These are phyloP conservation scores for Jatropha podagrica DNA, from an alignment of 441 rosid genomes.

Conservation along the genomic window DNA sequence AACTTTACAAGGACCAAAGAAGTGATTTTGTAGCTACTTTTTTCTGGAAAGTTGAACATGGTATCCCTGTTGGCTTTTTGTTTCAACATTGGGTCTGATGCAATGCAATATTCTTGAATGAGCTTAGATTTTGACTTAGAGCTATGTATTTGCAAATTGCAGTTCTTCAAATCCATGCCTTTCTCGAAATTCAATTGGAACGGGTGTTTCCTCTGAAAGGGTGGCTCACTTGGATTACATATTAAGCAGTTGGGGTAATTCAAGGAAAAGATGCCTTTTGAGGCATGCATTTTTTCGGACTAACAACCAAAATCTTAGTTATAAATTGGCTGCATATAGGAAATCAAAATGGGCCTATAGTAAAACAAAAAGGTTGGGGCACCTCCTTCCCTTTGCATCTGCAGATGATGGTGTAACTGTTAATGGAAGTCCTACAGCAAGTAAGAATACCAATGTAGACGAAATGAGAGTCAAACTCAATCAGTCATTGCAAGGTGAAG, in stretches of 20 bases:
- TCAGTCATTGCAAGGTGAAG: constrained; percentile 68
- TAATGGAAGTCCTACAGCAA: constrained; percentile 57
- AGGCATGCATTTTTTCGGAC: constrained; percentile 37
- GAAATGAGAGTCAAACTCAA: constrained; percentile 67
- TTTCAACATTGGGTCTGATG: neutral
- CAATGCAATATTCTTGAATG: neutral
- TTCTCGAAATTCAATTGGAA: constrained; percentile 42
- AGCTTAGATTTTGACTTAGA: constrained; percentile 14
- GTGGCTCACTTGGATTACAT: constrained; percentile 37
- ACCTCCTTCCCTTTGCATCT: constrained; percentile 50
- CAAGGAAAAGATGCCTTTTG: constrained; percentile 42
- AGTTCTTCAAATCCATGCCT: constrained; percentile 53
- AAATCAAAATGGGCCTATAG: constrained; percentile 25
- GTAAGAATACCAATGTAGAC: constrained; percentile 57
- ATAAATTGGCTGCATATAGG: constrained; percentile 31
- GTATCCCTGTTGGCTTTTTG: neutral
- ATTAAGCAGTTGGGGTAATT: constrained; percentile 45
- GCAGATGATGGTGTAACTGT: constrained; percentile 78
- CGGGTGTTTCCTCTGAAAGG: constrained; percentile 39
- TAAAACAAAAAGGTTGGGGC: constrained; percentile 41
- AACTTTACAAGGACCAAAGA: neutral
- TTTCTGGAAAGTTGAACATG: neutral
- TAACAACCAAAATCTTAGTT: constrained; percentile 26
- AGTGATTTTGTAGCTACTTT: neutral
- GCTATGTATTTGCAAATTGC: constrained; percentile 35